A percentile compares a stretch with the other conserved stretches of the same genome.
Conservation (phyloP, 257 asterid species). For the Plantago major region DNA sequence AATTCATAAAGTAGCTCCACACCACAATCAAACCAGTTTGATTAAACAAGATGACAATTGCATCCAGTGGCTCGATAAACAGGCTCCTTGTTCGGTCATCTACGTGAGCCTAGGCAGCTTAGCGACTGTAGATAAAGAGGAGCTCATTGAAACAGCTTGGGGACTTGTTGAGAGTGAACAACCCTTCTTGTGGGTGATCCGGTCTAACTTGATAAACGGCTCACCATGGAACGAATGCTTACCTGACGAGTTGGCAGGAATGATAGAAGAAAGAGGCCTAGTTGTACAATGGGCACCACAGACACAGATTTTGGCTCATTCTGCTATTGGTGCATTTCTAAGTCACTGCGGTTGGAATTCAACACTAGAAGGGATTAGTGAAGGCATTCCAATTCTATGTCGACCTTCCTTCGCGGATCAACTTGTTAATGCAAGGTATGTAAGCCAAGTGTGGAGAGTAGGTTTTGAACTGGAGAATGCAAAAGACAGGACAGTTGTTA, state of each 20-base stretch:
- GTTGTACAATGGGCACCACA: conserved; percentile 36
- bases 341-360: conserved; percentile 37
- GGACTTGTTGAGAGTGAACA: conserved; percentile 25
- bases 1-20: conserved; percentile 24
- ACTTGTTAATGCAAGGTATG: conserved; percentile 20
- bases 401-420: conserved; percentile 26
- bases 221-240: conserved; percentile 13
- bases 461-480: conserved; percentile 22
- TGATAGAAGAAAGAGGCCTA: conserved; percentile 12
- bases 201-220: conserved; percentile 9
- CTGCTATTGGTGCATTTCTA: conserved; percentile 25
- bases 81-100: conserved; percentile 24
- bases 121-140: conserved; percentile 17
- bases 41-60: conserved; percentile 21
- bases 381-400: conserved; percentile 34
- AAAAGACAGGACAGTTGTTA: conserved; percentile 18
- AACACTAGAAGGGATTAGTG: conserved; percentile 25
- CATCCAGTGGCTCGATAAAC: conserved; percentile 32
- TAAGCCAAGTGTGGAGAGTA: conserved; percentile 26
- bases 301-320: conserved; percentile 22
- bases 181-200: conserved; percentile 32
- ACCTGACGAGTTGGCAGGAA: conserved; percentile 14
- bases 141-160: conserved; percentile 28
- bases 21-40: conserved; percentile 7
- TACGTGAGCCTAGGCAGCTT: conserved; percentile 33